Percentiles rank a stretch among this genome's conserved stretches.
Evolutionary conservation across 1,284 basidiomycete genomes (phyloP).

Genomic region (Apiotrichum sp.): DNA sequence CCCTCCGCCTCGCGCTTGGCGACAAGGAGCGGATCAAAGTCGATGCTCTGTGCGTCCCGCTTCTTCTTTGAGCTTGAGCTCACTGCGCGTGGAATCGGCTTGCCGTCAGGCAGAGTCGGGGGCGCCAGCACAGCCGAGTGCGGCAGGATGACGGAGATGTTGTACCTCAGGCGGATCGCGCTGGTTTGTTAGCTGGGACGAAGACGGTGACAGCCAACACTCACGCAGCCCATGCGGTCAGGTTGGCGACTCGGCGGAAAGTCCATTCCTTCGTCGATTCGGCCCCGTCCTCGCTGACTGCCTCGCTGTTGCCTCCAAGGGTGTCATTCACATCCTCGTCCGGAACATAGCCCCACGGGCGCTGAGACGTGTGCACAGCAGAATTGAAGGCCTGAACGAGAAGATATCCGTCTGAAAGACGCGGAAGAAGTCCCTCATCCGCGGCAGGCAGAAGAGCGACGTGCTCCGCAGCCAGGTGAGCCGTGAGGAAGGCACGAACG

Average conservation of each 20-base stretch:
- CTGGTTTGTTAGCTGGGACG: conserved; percentile 13
- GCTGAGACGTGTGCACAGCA: conserved; percentile 23
- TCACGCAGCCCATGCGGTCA: conserved; percentile 46
- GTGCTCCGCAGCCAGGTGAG: conserved; percentile 30
- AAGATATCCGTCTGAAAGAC: conserved; percentile 41
- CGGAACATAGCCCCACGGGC: conserved; percentile 44
- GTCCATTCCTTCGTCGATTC: conserved; percentile 34
- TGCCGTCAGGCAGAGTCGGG: conserved; percentile 6
- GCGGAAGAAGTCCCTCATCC: conserved; percentile 2
- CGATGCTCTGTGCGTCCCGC: conserved; percentile 13
- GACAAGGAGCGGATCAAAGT: conserved; percentile 40
- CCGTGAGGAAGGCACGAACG: conserved; percentile 31
- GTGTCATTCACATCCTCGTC: conserved; percentile 44
- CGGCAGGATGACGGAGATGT: conserved; percentile 34
- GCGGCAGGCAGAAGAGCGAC: conserved; percentile 22
- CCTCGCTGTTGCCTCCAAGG: conserved; percentile 5
- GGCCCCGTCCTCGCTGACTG: not conserved
- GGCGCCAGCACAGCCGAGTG: not conserved
- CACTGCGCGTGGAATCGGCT: not conserved
- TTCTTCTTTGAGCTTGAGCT: not conserved
- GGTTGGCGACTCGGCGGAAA: conserved; percentile 40
- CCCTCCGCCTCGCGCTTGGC: conserved; percentile 33
- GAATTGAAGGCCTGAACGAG: conserved; percentile 40
- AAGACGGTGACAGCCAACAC: conserved; percentile 10
- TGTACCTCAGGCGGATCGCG: conserved; percentile 40